These are phyloP conservation scores for Cunninghamia lanceolata DNA, from an alignment of 75 land plant species.

Conservation along the genomic window DNA sequence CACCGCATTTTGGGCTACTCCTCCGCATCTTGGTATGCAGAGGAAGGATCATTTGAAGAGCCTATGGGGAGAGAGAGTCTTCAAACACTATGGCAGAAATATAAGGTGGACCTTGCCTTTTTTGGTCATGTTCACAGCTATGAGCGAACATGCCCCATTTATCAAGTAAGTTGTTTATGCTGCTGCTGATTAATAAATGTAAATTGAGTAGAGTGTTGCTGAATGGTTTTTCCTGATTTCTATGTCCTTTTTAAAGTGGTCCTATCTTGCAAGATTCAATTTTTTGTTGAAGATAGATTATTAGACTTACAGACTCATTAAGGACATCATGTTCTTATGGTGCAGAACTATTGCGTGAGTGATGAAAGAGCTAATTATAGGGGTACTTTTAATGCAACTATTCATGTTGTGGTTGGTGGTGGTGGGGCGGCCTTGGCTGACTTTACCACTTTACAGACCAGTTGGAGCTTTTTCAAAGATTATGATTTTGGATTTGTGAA, in stretches of 20 bases:
- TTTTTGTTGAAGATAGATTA: background rate
- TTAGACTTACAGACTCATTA: background rate
- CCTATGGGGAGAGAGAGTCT: conserved; percentile 92
- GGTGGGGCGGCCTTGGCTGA: conserved; percentile 80
- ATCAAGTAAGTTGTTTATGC: conserved; percentile 51
- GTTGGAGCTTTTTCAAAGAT: conserved; percentile 78
- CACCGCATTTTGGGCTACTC: conserved; percentile 95
- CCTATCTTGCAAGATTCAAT: background rate
- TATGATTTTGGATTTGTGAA: conserved; percentile 85
- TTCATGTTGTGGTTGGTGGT: conserved; percentile 89
- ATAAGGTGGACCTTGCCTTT: conserved; percentile 94
- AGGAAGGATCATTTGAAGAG: conserved; percentile 76
- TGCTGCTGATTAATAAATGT: background rate
- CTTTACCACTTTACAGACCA: conserved; percentile 45
- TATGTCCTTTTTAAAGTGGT: background rate
- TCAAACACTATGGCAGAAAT: conserved; percentile 90
- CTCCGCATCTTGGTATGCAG: conserved; percentile 54
- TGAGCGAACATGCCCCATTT: conserved; percentile 92
- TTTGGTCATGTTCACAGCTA: conserved; percentile 93
- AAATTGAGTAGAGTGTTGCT: background rate
- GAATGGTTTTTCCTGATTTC: background rate
- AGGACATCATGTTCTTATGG: background rate
- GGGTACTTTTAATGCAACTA: conserved; percentile 84
- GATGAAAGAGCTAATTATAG: conserved; percentile 54
- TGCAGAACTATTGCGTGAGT: conserved; percentile 74